A percentile compares a stretch with the other conserved stretches of the same genome.
Evolutionary conservation across 2,329 filamentous ascomycete genomes (phyloP).

Genomic region (Exophiala alcalophila): DNA sequence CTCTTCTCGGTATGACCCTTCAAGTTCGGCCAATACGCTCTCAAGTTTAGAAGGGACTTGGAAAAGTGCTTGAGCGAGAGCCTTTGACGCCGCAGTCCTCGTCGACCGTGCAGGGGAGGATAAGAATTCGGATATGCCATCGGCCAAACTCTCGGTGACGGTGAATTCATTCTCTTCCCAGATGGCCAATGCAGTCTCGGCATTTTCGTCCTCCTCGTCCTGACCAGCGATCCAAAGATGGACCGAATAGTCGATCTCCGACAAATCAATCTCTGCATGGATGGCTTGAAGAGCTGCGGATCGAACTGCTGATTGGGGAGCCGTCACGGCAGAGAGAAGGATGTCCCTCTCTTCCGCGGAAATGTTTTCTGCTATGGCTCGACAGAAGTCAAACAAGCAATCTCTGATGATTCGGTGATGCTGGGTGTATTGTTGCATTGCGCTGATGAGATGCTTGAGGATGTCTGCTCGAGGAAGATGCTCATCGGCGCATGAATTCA

Average conservation of each 20-base stretch:
- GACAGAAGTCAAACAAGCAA: slow-evolving; percentile 80
- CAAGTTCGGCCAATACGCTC: slow-evolving; percentile 62
- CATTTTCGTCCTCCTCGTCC: slow-evolving; percentile 85
- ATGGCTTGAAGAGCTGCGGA: slow-evolving; percentile 85
- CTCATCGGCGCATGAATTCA: slow-evolving; percentile 70
- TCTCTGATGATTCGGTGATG: slow-evolving; percentile 96
- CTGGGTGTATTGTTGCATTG: slow-evolving; percentile 85
- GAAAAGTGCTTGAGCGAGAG: slow-evolving; percentile 71
- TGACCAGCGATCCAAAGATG: slow-evolving; percentile 93
- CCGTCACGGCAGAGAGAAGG: slow-evolving; percentile 74
- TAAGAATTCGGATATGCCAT: slow-evolving; percentile 72
- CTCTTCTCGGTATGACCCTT: slow-evolving; percentile 70
- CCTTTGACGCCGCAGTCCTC: slow-evolving; percentile 75
- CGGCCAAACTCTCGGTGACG: slow-evolving; percentile 62
- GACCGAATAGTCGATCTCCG: slow-evolving; percentile 77
- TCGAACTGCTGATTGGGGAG: slow-evolving; percentile 74
- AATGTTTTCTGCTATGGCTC: slow-evolving; percentile 81
- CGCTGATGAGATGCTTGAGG: slow-evolving; percentile 66
- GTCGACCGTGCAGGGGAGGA: slow-evolving; percentile 77
- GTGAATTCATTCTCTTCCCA: slow-evolving; percentile 91
- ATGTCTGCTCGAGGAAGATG: slow-evolving; percentile 74
- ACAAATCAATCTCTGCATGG: slow-evolving; percentile 86
- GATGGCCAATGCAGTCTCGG: slow-evolving; percentile 76
- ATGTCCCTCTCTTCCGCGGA: slow-evolving; percentile 67
- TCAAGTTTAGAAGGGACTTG: slow-evolving; percentile 59